Percentiles rank a stretch among this genome's conserved stretches.
Evolutionary conservation across 257 asterid species (phyloP).

Genomic region (Solanum tarijense): DNA sequence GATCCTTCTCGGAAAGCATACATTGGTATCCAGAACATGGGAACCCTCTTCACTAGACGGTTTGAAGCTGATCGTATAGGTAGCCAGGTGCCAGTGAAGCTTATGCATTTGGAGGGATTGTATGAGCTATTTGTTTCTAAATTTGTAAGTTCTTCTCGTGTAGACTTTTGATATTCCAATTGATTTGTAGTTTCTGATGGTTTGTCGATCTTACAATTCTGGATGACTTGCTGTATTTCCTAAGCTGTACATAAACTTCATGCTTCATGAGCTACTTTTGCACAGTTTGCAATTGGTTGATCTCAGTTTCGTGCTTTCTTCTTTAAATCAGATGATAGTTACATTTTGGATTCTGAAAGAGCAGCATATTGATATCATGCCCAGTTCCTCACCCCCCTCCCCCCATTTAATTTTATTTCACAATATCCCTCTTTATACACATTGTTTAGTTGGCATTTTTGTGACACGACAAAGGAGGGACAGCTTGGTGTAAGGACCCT

Average conservation of each 20-base stretch:
- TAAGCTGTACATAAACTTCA: background rate
- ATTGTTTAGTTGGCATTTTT: background rate
- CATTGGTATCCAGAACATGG: slow-evolving; percentile 96
- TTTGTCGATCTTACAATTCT: background rate
- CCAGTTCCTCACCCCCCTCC: background rate
- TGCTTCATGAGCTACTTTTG: background rate
- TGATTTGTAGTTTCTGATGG: slow-evolving; percentile 1
- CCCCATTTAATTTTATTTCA: background rate
- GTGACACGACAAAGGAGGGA: background rate
- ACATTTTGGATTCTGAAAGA: background rate
- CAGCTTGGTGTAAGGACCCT: background rate
- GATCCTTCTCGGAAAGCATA: slow-evolving; percentile 92
- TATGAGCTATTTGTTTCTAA: slow-evolving; percentile 85
- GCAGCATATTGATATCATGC: background rate
- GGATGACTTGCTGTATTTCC: background rate
- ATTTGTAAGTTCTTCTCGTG: slow-evolving; percentile 41
- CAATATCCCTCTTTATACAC: background rate
- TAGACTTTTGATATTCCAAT: background rate
- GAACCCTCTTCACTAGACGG: slow-evolving; percentile 87
- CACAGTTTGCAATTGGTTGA: background rate
- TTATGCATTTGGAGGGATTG: slow-evolving; percentile 96
- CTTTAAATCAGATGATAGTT: background rate
- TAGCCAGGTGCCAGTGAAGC: slow-evolving; percentile 92
- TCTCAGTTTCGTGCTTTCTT: background rate
- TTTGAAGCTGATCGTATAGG: slow-evolving; percentile 93